phyloP scores from a whole-genome alignment of 352 stramenopile species.

The Globisporangium cederbergense region DNA sequence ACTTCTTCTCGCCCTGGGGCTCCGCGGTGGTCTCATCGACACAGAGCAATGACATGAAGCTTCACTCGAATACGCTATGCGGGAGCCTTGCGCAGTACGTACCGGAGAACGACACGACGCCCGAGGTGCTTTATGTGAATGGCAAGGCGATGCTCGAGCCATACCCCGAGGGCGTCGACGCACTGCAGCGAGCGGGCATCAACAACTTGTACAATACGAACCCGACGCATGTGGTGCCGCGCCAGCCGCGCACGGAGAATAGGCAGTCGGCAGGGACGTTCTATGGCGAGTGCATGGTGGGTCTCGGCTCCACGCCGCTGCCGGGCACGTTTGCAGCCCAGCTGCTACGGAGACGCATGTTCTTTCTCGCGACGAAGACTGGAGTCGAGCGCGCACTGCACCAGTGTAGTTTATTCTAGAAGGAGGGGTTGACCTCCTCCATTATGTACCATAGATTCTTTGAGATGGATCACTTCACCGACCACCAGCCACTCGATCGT shows the following conservation, averaged over 20 bases:
- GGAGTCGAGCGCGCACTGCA: slow-evolving; percentile 11
- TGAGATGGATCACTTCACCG: too few species aligned
- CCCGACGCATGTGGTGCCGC: slow-evolving; percentile 15
- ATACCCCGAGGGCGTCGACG: slow-evolving; percentile 28
- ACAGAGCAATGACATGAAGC: slow-evolving; percentile 30
- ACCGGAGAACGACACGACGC: slow-evolving; percentile 13
- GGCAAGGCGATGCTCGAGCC: slow-evolving; percentile 47
- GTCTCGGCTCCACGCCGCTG: slow-evolving; percentile 18
- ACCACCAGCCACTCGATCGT: too few species aligned
- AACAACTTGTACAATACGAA: slow-evolving; percentile 18
- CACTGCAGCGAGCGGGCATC: slow-evolving; percentile 9
- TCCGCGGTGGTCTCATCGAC: slow-evolving; percentile 33
- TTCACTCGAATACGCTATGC: slow-evolving; percentile 35
- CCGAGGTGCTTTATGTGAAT: slow-evolving; percentile 42
- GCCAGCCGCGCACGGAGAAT: slow-evolving; percentile 7
- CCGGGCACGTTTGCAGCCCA: slow-evolving; percentile 13
- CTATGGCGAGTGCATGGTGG: slow-evolving; percentile 18
- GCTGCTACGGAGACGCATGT: slow-evolving; percentile 18
- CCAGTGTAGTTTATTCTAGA: slow-evolving; percentile 4
- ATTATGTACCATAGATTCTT: too few species aligned
- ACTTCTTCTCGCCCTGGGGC: slow-evolving; percentile 54
- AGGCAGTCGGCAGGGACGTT: background rate
- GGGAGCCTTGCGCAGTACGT: slow-evolving; percentile 43
- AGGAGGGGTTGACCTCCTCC: too few species aligned
- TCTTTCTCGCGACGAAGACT: slow-evolving; percentile 3